These are phyloP conservation scores for Martensiomyces pterosporus DNA, from an alignment of 192 early-diverging fungal genomes.

Conservation along the genomic window DNA sequence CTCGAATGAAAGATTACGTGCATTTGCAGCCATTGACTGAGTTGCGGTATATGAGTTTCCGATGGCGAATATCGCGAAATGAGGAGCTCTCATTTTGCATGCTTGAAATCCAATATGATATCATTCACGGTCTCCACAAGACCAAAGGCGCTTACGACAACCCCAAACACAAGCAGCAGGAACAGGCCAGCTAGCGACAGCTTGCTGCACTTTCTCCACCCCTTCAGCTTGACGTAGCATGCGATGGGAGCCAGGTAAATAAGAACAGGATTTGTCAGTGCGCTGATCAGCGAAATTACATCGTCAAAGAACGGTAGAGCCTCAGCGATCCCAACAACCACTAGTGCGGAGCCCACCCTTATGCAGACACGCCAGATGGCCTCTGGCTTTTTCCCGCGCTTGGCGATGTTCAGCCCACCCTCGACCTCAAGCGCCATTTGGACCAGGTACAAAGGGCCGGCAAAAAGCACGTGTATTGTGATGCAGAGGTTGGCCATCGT, in stretches of 20 bases:
- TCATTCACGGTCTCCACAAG: slow-evolving; percentile 57
- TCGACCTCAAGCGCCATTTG: slow-evolving; percentile 59
- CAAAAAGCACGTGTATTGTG: slow-evolving; percentile 69
- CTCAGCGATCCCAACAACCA: slow-evolving; percentile 55
- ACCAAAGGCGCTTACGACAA: slow-evolving; percentile 59
- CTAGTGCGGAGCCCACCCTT: slow-evolving; percentile 51
- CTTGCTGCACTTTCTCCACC: slow-evolving; percentile 50
- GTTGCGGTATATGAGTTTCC: neutral
- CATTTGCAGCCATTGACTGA: neutral
- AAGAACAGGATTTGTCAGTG: slow-evolving; percentile 62
- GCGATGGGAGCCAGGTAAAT: slow-evolving; percentile 72
- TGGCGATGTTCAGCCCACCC: slow-evolving; percentile 47
- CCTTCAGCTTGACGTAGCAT: slow-evolving; percentile 65
- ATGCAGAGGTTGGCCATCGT: slow-evolving; percentile 65
- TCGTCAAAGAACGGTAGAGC: slow-evolving; percentile 72
- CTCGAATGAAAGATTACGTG: neutral
- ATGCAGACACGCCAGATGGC: slow-evolving; percentile 50
- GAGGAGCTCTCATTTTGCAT: slow-evolving; percentile 10
- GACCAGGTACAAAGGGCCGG: slow-evolving; percentile 66
- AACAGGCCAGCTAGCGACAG: slow-evolving; percentile 8
- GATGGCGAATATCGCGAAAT: too few relatives aligned
- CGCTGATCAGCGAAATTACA: slow-evolving; percentile 67
- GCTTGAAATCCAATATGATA: slow-evolving; percentile 42
- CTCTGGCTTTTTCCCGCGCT: slow-evolving; percentile 49
- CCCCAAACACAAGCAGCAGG: slow-evolving; percentile 51